Evolutionary conservation across 2,329 filamentous ascomycete genomes (phyloP), one percentile per base, ranked within the genome.

Genomic region (Sarocladium oryzae): DNA sequence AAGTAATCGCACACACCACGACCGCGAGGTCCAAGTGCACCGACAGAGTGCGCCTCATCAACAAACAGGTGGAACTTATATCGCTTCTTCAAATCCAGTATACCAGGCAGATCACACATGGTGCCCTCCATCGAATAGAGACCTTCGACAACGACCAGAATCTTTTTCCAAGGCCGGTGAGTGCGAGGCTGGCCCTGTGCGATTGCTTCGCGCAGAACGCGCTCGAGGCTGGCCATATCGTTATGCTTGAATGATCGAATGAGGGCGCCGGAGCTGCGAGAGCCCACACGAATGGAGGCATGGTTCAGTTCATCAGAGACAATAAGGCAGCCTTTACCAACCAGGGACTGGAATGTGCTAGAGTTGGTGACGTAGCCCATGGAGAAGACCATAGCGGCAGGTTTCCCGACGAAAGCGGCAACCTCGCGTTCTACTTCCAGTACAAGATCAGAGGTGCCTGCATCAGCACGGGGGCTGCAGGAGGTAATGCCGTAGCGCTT

Each of bases 141-240:
- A 60, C 93, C 93, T 68, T 99, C 93, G 33, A 99, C 89, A 33
- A 92, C 91, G 40, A 99, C 88, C 49, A 99, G 69, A 54, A 99
- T 97, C 82, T 97, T 99, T 78, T 95, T 96, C 93, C 93, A 99
- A 1, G 93, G 93, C 26, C 93, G 87, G 69, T 99, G 93, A n/a
- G 92, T 99, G 58, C 93, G 87, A 50, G 93, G 93, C 66, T 99
- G 93, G 40, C 93, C 93, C 70, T 97, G 92, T 13, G 92, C 91
- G 64, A 99, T 97, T 57, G 85, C 87, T 65, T 97, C 91, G 37
- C 93, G 86, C 6, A 99, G 81, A 60, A 87, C 84, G 54, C 81
- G 81, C 71, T 99, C 93, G 16, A 99, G 77, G 60, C 95, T 85
- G 24, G 70, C 73, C 85, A 96, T 95, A 68, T 97, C 88, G 67